Evolutionary conservation across 2,329 filamentous ascomycete genomes (phyloP).

Genomic region (Arthrobotrys conoides): DNA sequence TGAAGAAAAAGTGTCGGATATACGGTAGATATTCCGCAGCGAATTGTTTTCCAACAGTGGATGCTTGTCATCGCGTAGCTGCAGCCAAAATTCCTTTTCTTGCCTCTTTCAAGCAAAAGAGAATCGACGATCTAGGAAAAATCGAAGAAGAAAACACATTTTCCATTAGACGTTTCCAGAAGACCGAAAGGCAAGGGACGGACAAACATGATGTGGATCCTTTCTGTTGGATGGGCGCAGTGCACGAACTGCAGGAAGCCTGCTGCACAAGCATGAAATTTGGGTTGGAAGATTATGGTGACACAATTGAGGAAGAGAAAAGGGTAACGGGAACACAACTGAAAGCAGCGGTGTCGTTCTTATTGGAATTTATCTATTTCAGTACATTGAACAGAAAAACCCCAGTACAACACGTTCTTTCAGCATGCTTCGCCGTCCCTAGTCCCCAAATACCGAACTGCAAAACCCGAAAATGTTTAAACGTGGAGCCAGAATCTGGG

Average conservation of each 20-base stretch:
- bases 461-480: conserved; percentile 3
- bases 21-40: conserved; percentile 55
- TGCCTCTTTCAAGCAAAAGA: neutral
- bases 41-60: conserved; percentile 13
- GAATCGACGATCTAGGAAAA: neutral
- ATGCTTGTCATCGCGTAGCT: conserved; percentile 38
- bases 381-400: neutral
- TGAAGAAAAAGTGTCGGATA: conserved; percentile 33
- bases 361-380: conserved; percentile 4
- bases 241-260: conserved; percentile 21
- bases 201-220: conserved; percentile 32
- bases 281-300: conserved; percentile 16
- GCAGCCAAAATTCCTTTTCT: conserved; percentile 14
- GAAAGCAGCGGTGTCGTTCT: conserved; percentile 8
- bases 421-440: neutral
- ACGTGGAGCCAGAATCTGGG: conserved; percentile 2
- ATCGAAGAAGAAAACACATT: neutral
- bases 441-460: conserved; percentile 7
- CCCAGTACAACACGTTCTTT: neutral
- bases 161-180: conserved; percentile 13
- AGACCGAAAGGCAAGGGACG: conserved; percentile 5
- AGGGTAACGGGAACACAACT: conserved; percentile 10
- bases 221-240: conserved; percentile 36
- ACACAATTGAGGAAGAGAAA: neutral
- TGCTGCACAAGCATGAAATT: neutral